phyloP scores from a whole-genome alignment of 2,329 filamentous ascomycete genomes.

The Penicillium freii region DNA sequence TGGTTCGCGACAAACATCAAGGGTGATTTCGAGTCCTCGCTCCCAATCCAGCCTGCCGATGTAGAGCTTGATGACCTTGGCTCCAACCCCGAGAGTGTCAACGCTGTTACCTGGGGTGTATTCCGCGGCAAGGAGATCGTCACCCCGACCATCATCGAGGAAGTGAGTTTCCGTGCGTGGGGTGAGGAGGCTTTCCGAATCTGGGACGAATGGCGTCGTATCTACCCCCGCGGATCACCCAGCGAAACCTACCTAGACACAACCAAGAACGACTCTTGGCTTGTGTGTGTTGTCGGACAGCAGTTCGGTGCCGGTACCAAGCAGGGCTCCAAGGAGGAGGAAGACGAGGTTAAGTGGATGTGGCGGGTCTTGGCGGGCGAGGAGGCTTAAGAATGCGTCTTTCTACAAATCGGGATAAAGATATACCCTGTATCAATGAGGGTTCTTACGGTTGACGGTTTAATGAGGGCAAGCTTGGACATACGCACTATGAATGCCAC shows the following conservation, averaged over 20 bases:
- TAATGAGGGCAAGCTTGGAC: conserved; percentile 7
- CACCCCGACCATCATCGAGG: conserved; percentile 94
- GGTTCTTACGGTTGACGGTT: neutral
- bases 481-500: conserved; percentile 15
- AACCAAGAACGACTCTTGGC: conserved; percentile 70
- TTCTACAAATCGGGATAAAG: neutral
- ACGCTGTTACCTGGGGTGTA: conserved; percentile 95
- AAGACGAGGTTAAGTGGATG: conserved; percentile 41
- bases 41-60: conserved; percentile 28
- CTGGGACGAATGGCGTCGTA: conserved; percentile 88
- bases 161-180: conserved; percentile 92
- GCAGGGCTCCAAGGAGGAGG: conserved; percentile 38
- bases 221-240: conserved; percentile 73
- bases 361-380: conserved; percentile 40
- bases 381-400: conserved; percentile 4
- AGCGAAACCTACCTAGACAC: conserved; percentile 69
- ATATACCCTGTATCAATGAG: conserved; percentile 13
- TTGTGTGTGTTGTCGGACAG: conserved; percentile 69
- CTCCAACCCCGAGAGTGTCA: conserved; percentile 60
- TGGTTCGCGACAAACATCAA: conserved; percentile 82
- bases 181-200: conserved; percentile 93
- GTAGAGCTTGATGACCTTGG: conserved; percentile 33
- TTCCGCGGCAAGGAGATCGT: conserved; percentile 96
- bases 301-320: conserved; percentile 45
- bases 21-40: conserved; percentile 72